Evolutionary conservation across 805 yeast genomes (phyloP).

Genomic region (Saturnispora quitensis): DNA sequence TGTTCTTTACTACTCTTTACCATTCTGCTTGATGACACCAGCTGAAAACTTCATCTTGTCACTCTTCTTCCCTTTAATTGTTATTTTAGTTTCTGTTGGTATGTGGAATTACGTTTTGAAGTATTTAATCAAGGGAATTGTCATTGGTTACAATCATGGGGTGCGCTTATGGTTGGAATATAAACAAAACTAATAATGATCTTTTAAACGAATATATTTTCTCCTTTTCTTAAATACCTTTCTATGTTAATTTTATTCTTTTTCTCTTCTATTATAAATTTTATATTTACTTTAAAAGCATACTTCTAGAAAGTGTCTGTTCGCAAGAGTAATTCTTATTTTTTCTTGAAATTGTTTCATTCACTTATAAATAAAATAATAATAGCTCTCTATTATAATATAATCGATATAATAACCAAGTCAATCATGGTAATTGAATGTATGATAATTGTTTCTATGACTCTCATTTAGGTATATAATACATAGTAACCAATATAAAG

Average conservation of each 20-base stretch:
- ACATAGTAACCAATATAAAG: not conserved
- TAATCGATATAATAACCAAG: no score
- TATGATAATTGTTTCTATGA: not conserved
- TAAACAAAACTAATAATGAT: not conserved
- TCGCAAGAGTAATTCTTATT: not conserved
- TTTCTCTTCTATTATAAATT: no score
- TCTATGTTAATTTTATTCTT: not conserved
- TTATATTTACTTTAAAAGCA: not conserved
- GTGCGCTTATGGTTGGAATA: not conserved
- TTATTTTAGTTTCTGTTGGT: not conserved
- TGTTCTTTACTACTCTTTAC: slow-evolving; percentile 1
- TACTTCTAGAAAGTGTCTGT: not conserved
- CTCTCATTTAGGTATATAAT: not conserved
- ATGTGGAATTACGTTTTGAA: slow-evolving; percentile 2
- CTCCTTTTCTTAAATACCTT: not conserved
- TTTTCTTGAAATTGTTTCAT: no score
- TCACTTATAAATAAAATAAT: not conserved
- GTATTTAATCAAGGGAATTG: not conserved
- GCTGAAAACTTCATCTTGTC: not conserved
- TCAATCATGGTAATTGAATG: not conserved
- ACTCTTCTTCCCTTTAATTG: not conserved
- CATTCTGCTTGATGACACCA: slow-evolving; percentile 1
- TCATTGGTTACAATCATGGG: not conserved
- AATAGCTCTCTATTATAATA: not conserved
- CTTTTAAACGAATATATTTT: not conserved